Conservation (phyloP, 192 early-diverging fungal genomes). For the Podila epigama region DNA sequence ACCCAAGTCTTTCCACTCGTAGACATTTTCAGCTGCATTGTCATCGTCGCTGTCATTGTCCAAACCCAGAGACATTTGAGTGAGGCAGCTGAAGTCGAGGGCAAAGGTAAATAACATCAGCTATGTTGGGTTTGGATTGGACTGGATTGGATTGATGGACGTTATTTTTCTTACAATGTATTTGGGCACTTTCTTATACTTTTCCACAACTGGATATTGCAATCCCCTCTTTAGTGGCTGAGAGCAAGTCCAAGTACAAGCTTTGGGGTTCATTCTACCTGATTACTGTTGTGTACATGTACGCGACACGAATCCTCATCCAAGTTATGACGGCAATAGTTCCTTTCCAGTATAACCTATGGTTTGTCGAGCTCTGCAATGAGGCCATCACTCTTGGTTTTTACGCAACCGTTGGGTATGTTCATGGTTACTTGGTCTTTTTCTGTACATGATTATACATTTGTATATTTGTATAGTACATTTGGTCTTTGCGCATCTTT, state of each 20-base stretch:
- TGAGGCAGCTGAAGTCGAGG: conserved; percentile 54
- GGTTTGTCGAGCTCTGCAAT: conserved; percentile 57
- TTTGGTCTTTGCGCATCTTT: too few relatives aligned
- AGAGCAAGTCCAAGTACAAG: conserved; percentile 57
- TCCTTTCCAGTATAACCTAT: conserved; percentile 58
- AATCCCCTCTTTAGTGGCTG: conserved; percentile 49
- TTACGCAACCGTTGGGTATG: conserved; percentile 60
- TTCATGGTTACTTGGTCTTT: not conserved
- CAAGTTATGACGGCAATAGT: conserved; percentile 53
- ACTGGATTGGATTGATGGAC: too few relatives aligned
- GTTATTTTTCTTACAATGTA: too few relatives aligned
- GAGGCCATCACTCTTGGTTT: conserved; percentile 57
- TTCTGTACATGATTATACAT: too few relatives aligned
- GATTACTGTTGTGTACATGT: conserved; percentile 58
- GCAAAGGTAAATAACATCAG: conserved; percentile 61
- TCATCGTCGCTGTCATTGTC: conserved; percentile 60
- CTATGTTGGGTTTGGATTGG: too few relatives aligned
- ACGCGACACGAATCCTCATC: conserved; percentile 58
- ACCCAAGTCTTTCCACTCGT: conserved; percentile 54
- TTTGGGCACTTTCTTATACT: too few relatives aligned
- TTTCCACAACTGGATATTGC: too few relatives aligned
- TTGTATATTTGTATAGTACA: not conserved
- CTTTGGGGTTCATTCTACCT: conserved; percentile 64
- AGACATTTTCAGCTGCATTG: conserved; percentile 54
- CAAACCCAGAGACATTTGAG: conserved; percentile 60